Evolutionary conservation across 2,329 filamentous ascomycete species (phyloP), one percentile per base, ranked within the genome.

Genomic region (Diaporthe ampelina): DNA sequence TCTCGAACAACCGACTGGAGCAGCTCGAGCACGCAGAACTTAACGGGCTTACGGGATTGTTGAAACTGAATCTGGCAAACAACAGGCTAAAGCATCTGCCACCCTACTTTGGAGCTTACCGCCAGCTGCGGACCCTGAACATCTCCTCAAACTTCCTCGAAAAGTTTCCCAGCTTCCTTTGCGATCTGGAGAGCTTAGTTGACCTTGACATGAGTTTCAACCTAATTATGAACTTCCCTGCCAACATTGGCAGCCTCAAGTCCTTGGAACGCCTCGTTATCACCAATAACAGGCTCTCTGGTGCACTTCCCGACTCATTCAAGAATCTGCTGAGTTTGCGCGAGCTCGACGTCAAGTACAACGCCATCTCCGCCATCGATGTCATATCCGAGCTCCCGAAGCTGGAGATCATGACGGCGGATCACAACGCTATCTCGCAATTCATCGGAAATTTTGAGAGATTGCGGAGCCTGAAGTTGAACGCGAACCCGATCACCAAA

Each of bases 131-230:
- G 76, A 96, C 92, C 77, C 86, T 99, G 74, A 98, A 98, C 80
- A 88, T 99, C 65, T 98, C 96, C 0, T 99, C 97, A 1, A 99
- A 99, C 82, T 95, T 94, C 75, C 88, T 99, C 72, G 92, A 93
- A 73, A 90, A 90, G 54, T 97, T 99, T 76, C 97, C 97, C 0
- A 88, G 92, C 29, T 97, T 97, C 79, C 87, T 99, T 29, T 96
- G 95, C 82, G 89, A 94, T 32, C 86, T 99, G 26, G 91, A 91
- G 77, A 95, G 93, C 57, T 85, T 99, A 59, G 94, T 98, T 17
- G 96, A 99, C 81, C 90, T 99, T 54, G 97, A 99, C 80, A 91
- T 99, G 81, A 98, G 96, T 82, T 99, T 99, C 89, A 99, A 99
- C 81, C 91, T 92, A 54, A 98, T 99, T 76, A 90, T 90, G 15